Evolutionary conservation across 768 basidiomycete species (phyloP), one percentile per base, ranked within the genome.

Genomic region (Ramaria sp.): DNA sequence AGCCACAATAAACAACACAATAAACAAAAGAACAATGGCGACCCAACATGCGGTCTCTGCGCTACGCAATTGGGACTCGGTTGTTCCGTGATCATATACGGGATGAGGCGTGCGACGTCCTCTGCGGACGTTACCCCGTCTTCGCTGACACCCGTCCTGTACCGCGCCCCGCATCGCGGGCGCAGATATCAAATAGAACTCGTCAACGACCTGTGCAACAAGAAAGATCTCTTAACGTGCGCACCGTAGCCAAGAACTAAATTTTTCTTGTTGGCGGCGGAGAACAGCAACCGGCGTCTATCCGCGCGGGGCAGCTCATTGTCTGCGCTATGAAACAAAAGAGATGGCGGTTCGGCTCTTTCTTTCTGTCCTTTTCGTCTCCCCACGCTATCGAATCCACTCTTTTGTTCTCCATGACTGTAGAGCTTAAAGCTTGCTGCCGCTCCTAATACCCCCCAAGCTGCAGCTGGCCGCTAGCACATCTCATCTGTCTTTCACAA

Each of bases 401-500:
- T 52, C 51, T 52, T 52, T 52, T 52, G 51, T 52, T 52, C 51
- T 38, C 51, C 17, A 52, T 34, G 51, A 19, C 24, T 34, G 17
- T 33, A 37, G 31, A 37, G 19, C 20, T 1, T 27, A 38, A 7
- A 30, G 27, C 47, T 13, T 15, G 48, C 27, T 49, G 51, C 24
- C 31, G 49, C 49, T 27, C 7, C 34, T 39, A 22, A 34, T 38
- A 9, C 20, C 37, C 51, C 51, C 34, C 31, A 52, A 51, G 51
- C 51, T 52, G 37, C 37, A 34, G 19, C 51, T 6, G 47, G 47
- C 7, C 34, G 51, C 24, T 37, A 20, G 33, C 30, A 33, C 51
- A 19, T n/a, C n/a, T 7, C 19, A 17, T 34, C 51, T 30, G 34
- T 51, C 51, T 11, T 51, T 65, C 63, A 59, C 60, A 63, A 91